Evolutionary conservation across 345 rosid species (phyloP), one percentile per base, ranked within the genome.

Genomic region (Salix arbutifolia): DNA sequence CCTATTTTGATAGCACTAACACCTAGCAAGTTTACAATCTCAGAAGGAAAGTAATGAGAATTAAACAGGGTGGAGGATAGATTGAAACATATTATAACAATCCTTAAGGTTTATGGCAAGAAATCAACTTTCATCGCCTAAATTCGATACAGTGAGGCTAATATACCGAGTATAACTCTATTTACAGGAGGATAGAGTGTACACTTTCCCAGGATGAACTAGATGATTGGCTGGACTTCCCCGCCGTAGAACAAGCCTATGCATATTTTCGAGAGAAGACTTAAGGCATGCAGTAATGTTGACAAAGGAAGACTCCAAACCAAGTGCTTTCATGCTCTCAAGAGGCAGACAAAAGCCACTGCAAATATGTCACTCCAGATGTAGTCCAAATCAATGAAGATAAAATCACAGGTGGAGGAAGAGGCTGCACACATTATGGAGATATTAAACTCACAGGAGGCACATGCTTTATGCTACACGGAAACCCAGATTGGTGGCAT

Each of bases 1-100:
- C 14, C 18, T 67, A 35, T 67, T 67, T 2, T 25, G 35, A 42
- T 25, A n/a, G 35, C 33, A 69, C 4, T 40, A 10, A 44, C 56
- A 69, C 56, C 21, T 69, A n/a, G 5, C 72, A 69, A 69, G 72
- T 69, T 19, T 69, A 69, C 5, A 21, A 44, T 44, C 72, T 25
- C 19, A 69, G 6, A 19, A 69, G 58, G 9, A 69, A 23, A 4
- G 26, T 33, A 40, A 66, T 19, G 2, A 33, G 44, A 33, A 12
- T 66, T 19, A 35, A 35, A 66, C 42, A 35, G 17, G 42, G 44
- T 17, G 46, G 46, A 13, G 46, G 70, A 35, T 21, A 16, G 1
- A 35, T 31, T 11, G 25, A 66, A 9, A 66, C 46, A 35, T 26
- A 66, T 21, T 17, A 48, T 17, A 48, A 12, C 1, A 48, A 48